Evolutionary conservation across 1,139 yeast genomes (phyloP).

Genomic region (Candida sojae): DNA sequence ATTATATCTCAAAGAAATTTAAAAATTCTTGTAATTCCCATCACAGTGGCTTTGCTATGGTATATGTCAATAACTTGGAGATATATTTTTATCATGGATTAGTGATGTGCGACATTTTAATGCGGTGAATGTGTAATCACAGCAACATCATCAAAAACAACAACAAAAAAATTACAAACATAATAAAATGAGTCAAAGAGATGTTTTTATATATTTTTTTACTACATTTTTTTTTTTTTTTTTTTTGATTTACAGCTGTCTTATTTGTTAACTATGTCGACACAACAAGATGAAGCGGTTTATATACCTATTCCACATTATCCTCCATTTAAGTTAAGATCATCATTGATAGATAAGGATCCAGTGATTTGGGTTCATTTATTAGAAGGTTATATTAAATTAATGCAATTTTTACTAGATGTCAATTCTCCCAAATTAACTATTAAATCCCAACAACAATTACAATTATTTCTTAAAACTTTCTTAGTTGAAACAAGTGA

Average conservation of each 20-base stretch:
- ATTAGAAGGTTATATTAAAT: constrained; percentile 58
- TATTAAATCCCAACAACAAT: constrained; percentile 58
- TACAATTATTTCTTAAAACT: constrained; percentile 54
- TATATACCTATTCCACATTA: constrained; percentile 60
- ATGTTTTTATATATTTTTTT: neutral
- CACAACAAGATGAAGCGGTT: constrained; percentile 9
- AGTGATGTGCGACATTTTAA: no score
- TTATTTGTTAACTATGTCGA: neutral
- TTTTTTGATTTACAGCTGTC: neutral
- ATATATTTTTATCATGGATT: no score
- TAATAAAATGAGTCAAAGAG: neutral
- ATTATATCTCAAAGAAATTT: no score
- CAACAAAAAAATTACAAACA: no score
- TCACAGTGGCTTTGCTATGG: no score
- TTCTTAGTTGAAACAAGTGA: constrained; percentile 61
- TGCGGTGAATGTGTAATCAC: no score
- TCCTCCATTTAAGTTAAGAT: constrained; percentile 72
- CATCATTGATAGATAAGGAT: constrained; percentile 74
- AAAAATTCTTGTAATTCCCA: no score
- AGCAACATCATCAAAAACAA: no score
- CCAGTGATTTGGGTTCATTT: constrained; percentile 82
- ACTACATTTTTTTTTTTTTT: no score
- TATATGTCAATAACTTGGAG: no score
- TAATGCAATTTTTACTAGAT: constrained; percentile 48
- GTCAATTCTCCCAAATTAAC: constrained; percentile 38